These are phyloP conservation scores for Hansenula lynferdii DNA, from an alignment of 1,139 yeast species.

Conservation along the genomic window DNA sequence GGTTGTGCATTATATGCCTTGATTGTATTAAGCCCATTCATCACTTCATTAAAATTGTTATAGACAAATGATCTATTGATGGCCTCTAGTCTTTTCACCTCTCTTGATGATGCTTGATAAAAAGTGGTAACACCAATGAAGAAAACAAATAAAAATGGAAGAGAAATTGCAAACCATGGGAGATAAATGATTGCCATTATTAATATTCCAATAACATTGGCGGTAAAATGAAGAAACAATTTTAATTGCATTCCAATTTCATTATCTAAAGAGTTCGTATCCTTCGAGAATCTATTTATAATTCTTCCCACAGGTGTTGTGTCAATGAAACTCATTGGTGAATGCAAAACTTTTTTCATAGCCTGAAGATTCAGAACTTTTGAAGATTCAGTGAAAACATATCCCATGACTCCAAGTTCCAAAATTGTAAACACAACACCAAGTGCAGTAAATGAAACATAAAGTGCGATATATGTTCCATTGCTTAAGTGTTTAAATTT, in stretches of 20 bases:
- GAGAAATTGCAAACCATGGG: slow-evolving; percentile 74
- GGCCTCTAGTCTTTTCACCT: slow-evolving; percentile 79
- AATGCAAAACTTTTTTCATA: slow-evolving; percentile 58
- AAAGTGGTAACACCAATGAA: slow-evolving; percentile 50
- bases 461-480: slow-evolving; percentile 67
- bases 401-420: slow-evolving; percentile 52
- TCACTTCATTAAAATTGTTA: slow-evolving; percentile 70
- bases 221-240: slow-evolving; percentile 42
- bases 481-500: slow-evolving; percentile 44
- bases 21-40: slow-evolving; percentile 71
- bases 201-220: slow-evolving; percentile 56
- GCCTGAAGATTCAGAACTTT: slow-evolving; percentile 45
- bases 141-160: slow-evolving; percentile 46
- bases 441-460: slow-evolving; percentile 47
- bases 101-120: slow-evolving; percentile 78
- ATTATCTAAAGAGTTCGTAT: slow-evolving; percentile 76
- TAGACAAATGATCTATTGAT: slow-evolving; percentile 70
- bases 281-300: slow-evolving; percentile 70
- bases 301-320: slow-evolving; percentile 69
- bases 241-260: slow-evolving; percentile 59
- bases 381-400: slow-evolving; percentile 43
- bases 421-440: slow-evolving; percentile 44
- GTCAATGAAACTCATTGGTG: slow-evolving; percentile 68
- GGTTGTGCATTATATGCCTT: slow-evolving; percentile 51
- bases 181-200: slow-evolving; percentile 66